Base-by-base conservation (phyloP, 208 protist genomes). In the Trypanosoma boissoni region DNA sequence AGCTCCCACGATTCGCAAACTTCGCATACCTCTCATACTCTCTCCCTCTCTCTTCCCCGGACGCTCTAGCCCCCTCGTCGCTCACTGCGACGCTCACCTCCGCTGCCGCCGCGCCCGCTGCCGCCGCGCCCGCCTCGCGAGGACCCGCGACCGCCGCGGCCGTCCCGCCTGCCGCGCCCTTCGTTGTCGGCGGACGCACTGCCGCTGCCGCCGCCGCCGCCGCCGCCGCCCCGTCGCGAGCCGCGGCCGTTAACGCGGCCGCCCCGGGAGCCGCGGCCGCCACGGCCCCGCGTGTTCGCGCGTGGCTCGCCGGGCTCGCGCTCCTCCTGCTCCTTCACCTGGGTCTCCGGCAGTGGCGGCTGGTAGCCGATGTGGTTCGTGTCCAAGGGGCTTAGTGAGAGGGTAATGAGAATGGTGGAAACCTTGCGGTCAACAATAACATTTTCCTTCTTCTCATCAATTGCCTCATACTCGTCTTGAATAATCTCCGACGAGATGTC, bases 301-400 rank as follows among this genome's bases (percentile, higher is more conserved):
- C 23, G 37, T 7, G 29, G 20, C 43, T 48, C 71, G 3, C 41
- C 58, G 39, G 45, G 54, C 39, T 63, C 58, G 20, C 28, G 28
- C 31, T 53, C 60, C 77, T 92, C 84, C 68, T 96, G 82, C 71
- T 85, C 84, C 32, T 72, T 83, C 58, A 97, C 92, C 78, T 94
- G 76, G 45, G 83, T 75, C 63, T 80, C 86, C 36, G 87, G 86
- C 24, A 97, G 83, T 18, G 92, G 92, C 56, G 68, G 72, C 80
- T 97, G 92, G 72, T 97, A 97, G 51, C 92, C 92, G 42, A 84
- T 68, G 75, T 94, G 79, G 48, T 54, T 76, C 54, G 46, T 82
- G 78, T 96, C 90, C 6, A 97, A 68, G 61, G 63, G 81, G 31
- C 91, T 76, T 52, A 83, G 81, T 4, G 90, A 96, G 32, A 97